phyloP scores from a whole-genome alignment of 495 filamentous ascomycete species.

The Neurospora sp. region DNA sequence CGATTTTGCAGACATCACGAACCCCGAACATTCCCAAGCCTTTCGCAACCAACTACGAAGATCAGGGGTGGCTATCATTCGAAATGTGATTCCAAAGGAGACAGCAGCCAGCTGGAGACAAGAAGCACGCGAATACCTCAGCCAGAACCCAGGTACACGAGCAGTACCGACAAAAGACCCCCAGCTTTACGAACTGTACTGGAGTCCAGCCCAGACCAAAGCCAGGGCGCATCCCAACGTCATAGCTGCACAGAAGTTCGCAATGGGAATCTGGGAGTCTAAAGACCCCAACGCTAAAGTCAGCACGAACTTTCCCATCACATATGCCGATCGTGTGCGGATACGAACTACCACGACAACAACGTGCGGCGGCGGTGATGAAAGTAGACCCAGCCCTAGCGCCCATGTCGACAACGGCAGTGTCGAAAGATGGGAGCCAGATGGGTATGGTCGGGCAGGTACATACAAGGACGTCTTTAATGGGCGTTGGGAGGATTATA shows the following conservation, averaged over 20 bases:
- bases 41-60: conserved; percentile 40
- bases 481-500: conserved; percentile 72
- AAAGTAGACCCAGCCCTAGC: conserved; percentile 10
- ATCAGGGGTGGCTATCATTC: conserved; percentile 52
- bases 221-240: conserved; percentile 68
- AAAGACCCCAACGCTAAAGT: conserved; percentile 52
- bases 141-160: conserved; percentile 38
- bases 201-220: conserved; percentile 63
- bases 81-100: conserved; percentile 45
- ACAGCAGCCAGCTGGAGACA: conserved; percentile 44
- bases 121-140: conserved; percentile 45
- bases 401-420: conserved; percentile 67
- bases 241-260: conserved; percentile 59
- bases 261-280: conserved; percentile 68
- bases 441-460: conserved; percentile 57
- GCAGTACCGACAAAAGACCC: conserved; percentile 35
- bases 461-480: conserved; percentile 63
- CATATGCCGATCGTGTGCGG: conserved; percentile 71
- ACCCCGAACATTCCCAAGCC: conserved; percentile 29
- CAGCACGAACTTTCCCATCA: conserved; percentile 48
- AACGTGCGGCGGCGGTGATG: background rate
- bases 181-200: conserved; percentile 74
- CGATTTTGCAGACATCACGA: conserved; percentile 46
- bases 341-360: conserved; percentile 33
- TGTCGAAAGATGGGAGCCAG: conserved; percentile 81